A percentile compares a stretch with the other conserved stretches of the same genome.
Conservation (phyloP, 352 stramenopile genomes). For the Phytophthora quininea region DNA sequence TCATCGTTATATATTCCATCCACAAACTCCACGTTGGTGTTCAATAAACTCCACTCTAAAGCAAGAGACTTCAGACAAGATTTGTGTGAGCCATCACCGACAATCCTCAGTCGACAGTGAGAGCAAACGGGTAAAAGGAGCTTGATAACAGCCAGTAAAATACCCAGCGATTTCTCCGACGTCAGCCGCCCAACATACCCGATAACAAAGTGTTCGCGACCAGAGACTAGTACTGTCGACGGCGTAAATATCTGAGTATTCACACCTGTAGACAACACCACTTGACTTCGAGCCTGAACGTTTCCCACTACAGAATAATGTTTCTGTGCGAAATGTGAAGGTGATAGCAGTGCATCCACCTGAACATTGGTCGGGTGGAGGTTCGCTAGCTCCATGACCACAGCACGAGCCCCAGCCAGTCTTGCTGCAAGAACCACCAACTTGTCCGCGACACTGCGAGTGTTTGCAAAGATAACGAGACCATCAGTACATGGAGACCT, state of each 20-base stretch:
- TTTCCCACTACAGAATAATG: slow-evolving; percentile 47
- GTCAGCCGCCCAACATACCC: slow-evolving; percentile 53
- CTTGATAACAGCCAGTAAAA: slow-evolving; percentile 41
- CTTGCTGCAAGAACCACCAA: slow-evolving; percentile 42
- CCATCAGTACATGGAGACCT: slow-evolving; percentile 36
- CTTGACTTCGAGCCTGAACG: slow-evolving; percentile 23
- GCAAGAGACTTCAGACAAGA: slow-evolving; percentile 29
- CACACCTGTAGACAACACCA: slow-evolving; percentile 54
- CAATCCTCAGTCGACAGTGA: slow-evolving; percentile 32
- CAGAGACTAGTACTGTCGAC: neutral
- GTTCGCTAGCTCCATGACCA: slow-evolving; percentile 65
- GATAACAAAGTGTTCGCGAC: slow-evolving; percentile 38
- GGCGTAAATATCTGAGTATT: slow-evolving; percentile 45
- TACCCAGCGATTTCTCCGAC: slow-evolving; percentile 57
- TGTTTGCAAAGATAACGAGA: slow-evolving; percentile 59
- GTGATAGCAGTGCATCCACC: slow-evolving; percentile 57
- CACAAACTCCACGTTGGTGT: slow-evolving; percentile 40
- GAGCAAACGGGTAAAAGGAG: slow-evolving; percentile 29
- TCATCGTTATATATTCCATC: slow-evolving; percentile 59
- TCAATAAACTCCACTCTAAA: slow-evolving; percentile 38
- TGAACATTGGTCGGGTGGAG: slow-evolving; percentile 38
- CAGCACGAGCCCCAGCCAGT: slow-evolving; percentile 37
- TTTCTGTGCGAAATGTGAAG: slow-evolving; percentile 52
- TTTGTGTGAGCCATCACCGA: slow-evolving; percentile 49
- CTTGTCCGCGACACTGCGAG: slow-evolving; percentile 36